Evolutionary conservation across 2,329 filamentous ascomycete genomes (phyloP).

Genomic region (Xylariomycetidae sp.): DNA sequence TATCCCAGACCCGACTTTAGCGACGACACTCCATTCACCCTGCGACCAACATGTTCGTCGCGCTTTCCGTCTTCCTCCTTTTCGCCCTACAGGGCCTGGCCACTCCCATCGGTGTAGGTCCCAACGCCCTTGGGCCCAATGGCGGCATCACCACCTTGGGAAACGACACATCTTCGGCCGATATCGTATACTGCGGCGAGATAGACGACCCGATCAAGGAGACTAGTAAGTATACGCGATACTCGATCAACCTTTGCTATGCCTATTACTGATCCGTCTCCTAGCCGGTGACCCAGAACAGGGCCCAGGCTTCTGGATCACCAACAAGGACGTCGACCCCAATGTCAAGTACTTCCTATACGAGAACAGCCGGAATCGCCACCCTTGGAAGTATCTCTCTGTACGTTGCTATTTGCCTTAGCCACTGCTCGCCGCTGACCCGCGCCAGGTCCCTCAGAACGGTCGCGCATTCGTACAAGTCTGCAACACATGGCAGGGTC

Average conservation of each 20-base stretch:
- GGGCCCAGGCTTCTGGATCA: conserved; percentile 19
- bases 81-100: not conserved
- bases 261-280: not conserved
- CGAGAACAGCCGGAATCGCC: conserved; percentile 19
- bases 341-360: conserved; percentile 19
- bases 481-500: conserved; percentile 19
- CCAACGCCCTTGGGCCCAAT: not conserved
- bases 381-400: conserved; percentile 22
- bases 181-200: conserved; percentile 8
- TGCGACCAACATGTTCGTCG: not conserved
- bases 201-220: conserved; percentile 4
- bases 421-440: not conserved
- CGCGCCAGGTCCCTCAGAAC: conserved; percentile 13
- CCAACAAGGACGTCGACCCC: conserved; percentile 15
- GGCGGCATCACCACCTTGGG: not conserved
- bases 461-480: conserved; percentile 19
- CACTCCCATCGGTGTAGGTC: not conserved
- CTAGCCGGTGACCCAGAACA: conserved; percentile 11
- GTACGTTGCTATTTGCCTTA: conserved; percentile 8
- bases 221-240: conserved; percentile 8
- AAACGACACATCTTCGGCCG: not conserved
- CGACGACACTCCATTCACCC: too few species aligned
- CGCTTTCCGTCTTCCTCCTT: not conserved
- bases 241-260: too few species aligned
- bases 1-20: too few species aligned